Evolutionary conservation across 169 alveolate genomes (phyloP).

Genomic region (Plasmodium malariae): DNA sequence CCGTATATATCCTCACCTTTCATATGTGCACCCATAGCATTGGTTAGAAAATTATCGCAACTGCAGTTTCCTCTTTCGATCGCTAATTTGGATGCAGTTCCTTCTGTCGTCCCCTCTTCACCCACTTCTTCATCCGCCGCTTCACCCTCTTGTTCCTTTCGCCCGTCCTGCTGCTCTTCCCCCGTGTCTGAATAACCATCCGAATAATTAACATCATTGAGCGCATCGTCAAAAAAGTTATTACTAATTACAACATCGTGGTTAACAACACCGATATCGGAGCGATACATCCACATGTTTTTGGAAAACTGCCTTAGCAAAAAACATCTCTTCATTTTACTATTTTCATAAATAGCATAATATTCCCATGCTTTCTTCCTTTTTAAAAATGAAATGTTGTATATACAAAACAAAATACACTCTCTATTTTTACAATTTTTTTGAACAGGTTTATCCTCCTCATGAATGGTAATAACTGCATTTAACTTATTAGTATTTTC

Average conservation of each 20-base stretch:
- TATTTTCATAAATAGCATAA: background rate
- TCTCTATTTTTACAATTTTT: background rate
- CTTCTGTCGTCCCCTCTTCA: background rate
- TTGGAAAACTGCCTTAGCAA: background rate
- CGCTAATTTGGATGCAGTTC: background rate
- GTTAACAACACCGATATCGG: background rate
- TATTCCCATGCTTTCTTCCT: background rate
- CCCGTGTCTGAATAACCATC: background rate
- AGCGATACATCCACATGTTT: background rate
- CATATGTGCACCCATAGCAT: no score
- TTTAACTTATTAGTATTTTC: background rate
- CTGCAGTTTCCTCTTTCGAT: no score
- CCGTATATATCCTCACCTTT: background rate
- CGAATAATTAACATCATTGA: background rate
- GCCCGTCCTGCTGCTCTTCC: background rate
- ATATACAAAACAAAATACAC: constrained; percentile 21
- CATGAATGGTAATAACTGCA: background rate
- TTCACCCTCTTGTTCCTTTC: background rate
- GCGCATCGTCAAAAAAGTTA: background rate
- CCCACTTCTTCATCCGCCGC: background rate
- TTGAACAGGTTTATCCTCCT: background rate
- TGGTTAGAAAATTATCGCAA: no score
- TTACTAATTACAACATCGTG: no score
- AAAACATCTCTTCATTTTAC: background rate
- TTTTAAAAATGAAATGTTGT: background rate